Percentiles rank a stretch among this genome's conserved stretches.
Evolutionary conservation across 2,329 filamentous ascomycete species (phyloP).

Genomic region (Thielaviopsis populi): DNA sequence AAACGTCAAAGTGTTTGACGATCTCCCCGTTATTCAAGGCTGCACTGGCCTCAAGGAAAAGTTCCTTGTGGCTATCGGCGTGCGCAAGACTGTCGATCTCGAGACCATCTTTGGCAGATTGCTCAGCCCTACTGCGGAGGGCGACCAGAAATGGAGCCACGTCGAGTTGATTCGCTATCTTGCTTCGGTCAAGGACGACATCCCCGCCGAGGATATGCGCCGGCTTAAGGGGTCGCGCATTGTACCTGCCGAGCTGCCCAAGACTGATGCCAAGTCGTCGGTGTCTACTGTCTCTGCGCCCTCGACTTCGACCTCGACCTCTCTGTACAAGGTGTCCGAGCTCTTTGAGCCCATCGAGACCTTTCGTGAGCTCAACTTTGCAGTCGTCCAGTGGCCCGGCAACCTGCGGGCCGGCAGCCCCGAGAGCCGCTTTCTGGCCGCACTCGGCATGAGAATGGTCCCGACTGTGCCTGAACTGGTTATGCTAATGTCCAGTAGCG

Average conservation of each 20-base stretch:
- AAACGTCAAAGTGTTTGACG: conserved; percentile 87
- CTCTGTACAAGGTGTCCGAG: conserved; percentile 57
- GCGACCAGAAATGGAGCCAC: conserved; percentile 69
- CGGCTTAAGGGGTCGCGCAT: conserved; percentile 65
- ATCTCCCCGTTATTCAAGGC: conserved; percentile 66
- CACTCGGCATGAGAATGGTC: conserved; percentile 56
- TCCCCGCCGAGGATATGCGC: conserved; percentile 66
- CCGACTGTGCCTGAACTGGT: conserved; percentile 63
- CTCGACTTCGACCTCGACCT: conserved; percentile 33
- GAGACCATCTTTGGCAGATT: conserved; percentile 85
- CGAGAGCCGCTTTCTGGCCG: conserved; percentile 60
- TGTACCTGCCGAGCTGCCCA: conserved; percentile 58
- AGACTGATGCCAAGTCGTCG: conserved; percentile 28
- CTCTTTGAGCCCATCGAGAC: conserved; percentile 65
- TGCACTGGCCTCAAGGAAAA: conserved; percentile 79
- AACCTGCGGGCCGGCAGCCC: conserved; percentile 47
- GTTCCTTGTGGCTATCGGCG: conserved; percentile 66
- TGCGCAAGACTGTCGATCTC: conserved; percentile 88
- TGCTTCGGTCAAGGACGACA: conserved; percentile 76
- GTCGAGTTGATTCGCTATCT: conserved; percentile 91
- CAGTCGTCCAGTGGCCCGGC: conserved; percentile 69
- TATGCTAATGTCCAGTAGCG: conserved; percentile 54
- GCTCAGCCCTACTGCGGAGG: conserved; percentile 41
- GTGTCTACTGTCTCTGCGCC: conserved; percentile 37
- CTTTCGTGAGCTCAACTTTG: conserved; percentile 54